Percentiles rank a stretch among this genome's conserved stretches.
These are phyloP conservation scores for Sutorius australiensis DNA, from an alignment of 768 basidiomycete species.

Conservation along the genomic window DNA sequence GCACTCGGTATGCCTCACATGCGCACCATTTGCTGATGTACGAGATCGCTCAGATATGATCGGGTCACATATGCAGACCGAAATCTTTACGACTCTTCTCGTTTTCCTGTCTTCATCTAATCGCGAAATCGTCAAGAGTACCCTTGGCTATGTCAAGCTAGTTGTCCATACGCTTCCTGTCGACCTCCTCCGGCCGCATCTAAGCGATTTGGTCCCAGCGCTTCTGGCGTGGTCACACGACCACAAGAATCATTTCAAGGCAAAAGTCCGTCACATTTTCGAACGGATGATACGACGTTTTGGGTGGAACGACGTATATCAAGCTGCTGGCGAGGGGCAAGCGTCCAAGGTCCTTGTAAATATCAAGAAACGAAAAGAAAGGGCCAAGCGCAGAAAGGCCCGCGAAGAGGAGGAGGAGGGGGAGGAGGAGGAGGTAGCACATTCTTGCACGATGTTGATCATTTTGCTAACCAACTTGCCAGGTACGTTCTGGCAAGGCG, in stretches of 20 bases:
- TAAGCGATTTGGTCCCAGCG: conserved; percentile 75
- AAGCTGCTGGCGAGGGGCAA: conserved; percentile 71
- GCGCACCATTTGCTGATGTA: neutral
- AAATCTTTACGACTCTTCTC: conserved; percentile 80
- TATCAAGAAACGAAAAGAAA: conserved; percentile 93
- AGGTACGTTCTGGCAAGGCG: conserved; percentile 47
- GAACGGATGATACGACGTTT: conserved; percentile 93
- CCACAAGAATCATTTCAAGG: conserved; percentile 98
- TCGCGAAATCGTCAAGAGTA: conserved; percentile 96
- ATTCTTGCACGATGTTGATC: neutral
- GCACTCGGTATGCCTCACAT: neutral
- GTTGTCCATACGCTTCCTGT: conserved; percentile 79
- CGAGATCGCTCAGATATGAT: conserved; percentile 51
- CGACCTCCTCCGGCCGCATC: conserved; percentile 70
- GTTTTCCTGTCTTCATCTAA: conserved; percentile 93
- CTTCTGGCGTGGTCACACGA: conserved; percentile 92
- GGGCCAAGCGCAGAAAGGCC: conserved; percentile 85
- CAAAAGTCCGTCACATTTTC: conserved; percentile 94
- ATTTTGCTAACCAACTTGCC: conserved; percentile 8
- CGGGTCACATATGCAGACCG: conserved; percentile 66
- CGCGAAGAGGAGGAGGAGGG: conserved; percentile 55
- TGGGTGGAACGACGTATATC: conserved; percentile 79
- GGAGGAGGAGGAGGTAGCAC: conserved; percentile 45
- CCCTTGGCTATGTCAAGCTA: conserved; percentile 92
- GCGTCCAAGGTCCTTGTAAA: conserved; percentile 86